Conservation (phyloP, 2,329 filamentous ascomycete species). For the Penicillium sp. region DNA sequence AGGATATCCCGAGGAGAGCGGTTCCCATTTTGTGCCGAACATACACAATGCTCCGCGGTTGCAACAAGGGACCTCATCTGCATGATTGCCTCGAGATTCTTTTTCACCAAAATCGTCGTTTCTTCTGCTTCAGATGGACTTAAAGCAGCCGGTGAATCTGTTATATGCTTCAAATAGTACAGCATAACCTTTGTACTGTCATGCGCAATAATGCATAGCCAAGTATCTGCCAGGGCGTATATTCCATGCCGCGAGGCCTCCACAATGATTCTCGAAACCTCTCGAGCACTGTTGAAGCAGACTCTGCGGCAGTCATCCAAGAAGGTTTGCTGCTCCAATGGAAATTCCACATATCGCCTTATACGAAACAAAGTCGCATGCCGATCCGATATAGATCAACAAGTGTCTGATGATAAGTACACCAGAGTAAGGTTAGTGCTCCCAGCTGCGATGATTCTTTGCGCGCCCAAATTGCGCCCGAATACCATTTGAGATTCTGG, state of each 20-base stretch:
- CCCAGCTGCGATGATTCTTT: conserved; percentile 52
- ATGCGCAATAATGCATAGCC: conserved; percentile 50
- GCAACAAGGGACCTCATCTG: conserved; percentile 19
- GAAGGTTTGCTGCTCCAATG: conserved; percentile 13
- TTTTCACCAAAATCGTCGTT: conserved; percentile 11
- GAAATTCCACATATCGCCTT: conserved; percentile 29
- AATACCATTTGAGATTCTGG: conserved; percentile 48
- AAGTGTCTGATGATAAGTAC: conserved; percentile 51
- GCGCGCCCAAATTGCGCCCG: conserved; percentile 50
- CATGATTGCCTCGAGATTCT: conserved; percentile 12
- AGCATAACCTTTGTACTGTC: conserved; percentile 53
- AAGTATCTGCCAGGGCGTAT: conserved; percentile 46
- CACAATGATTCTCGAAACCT: conserved; percentile 12
- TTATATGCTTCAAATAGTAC: conserved; percentile 46
- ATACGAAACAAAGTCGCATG: conserved; percentile 49
- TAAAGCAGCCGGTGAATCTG: background rate
- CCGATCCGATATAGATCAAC: conserved; percentile 51
- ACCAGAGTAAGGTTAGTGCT: conserved; percentile 49
- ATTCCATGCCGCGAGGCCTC: conserved; percentile 45
- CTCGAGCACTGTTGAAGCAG: conserved; percentile 15
- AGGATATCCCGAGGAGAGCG: no score
- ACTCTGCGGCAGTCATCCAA: conserved; percentile 14
- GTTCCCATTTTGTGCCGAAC: background rate
- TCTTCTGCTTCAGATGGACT: conserved; percentile 29
- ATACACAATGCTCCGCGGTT: conserved; percentile 18